Conservation (phyloP, 352 stramenopile genomes). For the Pythium phragmitis region DNA sequence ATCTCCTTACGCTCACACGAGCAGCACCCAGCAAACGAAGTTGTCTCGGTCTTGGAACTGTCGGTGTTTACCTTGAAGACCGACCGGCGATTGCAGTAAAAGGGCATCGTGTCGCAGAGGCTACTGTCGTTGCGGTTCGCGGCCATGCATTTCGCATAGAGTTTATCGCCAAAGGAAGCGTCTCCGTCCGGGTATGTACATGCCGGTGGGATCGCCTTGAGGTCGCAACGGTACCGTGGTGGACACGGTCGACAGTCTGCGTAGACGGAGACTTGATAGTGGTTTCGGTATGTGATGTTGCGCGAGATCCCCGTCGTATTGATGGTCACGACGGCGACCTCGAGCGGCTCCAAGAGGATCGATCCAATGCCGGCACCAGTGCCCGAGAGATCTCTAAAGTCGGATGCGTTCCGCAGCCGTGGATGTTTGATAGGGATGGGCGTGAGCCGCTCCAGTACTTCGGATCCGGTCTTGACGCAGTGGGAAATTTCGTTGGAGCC, state of each 20-base stretch:
- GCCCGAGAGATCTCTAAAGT: constrained; percentile 80
- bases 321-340: constrained; percentile 92
- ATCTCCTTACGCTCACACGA: constrained; percentile 85
- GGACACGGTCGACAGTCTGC: constrained; percentile 95
- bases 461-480: constrained; percentile 89
- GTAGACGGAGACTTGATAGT: constrained; percentile 95
- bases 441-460: constrained; percentile 88
- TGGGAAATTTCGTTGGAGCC: constrained; percentile 80
- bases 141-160: constrained; percentile 53
- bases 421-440: constrained; percentile 65
- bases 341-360: constrained; percentile 82
- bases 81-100: constrained; percentile 50
- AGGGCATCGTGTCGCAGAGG: constrained; percentile 64
- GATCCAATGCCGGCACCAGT: constrained; percentile 51
- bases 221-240: constrained; percentile 88
- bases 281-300: constrained; percentile 96
- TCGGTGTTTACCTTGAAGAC: constrained; percentile 28
- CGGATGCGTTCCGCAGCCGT: constrained; percentile 53
- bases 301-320: constrained; percentile 87
- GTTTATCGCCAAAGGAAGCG: constrained; percentile 34
- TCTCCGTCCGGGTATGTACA: constrained; percentile 74
- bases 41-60: constrained; percentile 18
- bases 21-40: constrained; percentile 72
- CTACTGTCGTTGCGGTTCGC: constrained; percentile 35
- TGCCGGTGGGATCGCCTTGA: constrained; percentile 33